Conservation (phyloP, 108 stramenopile species). For the Pseudonitzschia delicatissima region DNA sequence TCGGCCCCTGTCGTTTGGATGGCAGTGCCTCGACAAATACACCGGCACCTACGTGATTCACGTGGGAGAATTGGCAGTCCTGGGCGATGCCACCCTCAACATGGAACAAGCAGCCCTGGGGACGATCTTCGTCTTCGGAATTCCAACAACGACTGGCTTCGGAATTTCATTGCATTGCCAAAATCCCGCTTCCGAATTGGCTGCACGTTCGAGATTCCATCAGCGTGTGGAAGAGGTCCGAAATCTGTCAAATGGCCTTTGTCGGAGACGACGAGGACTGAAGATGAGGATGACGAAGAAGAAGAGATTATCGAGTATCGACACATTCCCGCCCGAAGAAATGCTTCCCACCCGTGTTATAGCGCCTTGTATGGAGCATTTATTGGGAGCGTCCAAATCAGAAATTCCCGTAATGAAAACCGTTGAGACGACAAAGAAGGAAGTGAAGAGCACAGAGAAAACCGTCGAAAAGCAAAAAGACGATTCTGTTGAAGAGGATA, state of each 20-base stretch:
- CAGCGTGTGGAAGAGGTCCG: conserved; percentile 84
- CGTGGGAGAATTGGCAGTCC: conserved; percentile 74
- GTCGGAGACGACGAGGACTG: too few species aligned
- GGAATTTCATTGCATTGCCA: conserved; percentile 85
- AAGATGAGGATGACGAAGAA: conserved; percentile 50
- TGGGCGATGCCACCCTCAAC: conserved; percentile 51
- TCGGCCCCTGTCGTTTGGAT: conserved; percentile 50
- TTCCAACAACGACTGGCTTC: conserved; percentile 75
- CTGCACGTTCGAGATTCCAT: conserved; percentile 78
- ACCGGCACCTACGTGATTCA: conserved; percentile 76
- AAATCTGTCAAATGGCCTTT: conserved; percentile 69
- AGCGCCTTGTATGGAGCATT: conserved; percentile 37
- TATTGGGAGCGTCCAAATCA: conserved; percentile 13
- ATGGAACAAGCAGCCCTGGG: conserved; percentile 87
- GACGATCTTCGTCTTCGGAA: conserved; percentile 69
- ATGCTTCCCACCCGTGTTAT: conserved; percentile 52
- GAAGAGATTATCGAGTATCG: conserved; percentile 64
- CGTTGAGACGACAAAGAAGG: neutral
- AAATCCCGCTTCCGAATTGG: conserved; percentile 67
- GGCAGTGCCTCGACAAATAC: conserved; percentile 73
- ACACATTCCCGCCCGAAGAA: conserved; percentile 77
- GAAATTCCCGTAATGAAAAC: neutral
- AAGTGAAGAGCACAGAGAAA: neutral
- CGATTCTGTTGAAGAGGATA: neutral
- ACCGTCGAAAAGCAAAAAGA: too few species aligned